Base-by-base conservation (phyloP, 768 basidiomycete species). In the Candolleomyces aberdarensis region DNA sequence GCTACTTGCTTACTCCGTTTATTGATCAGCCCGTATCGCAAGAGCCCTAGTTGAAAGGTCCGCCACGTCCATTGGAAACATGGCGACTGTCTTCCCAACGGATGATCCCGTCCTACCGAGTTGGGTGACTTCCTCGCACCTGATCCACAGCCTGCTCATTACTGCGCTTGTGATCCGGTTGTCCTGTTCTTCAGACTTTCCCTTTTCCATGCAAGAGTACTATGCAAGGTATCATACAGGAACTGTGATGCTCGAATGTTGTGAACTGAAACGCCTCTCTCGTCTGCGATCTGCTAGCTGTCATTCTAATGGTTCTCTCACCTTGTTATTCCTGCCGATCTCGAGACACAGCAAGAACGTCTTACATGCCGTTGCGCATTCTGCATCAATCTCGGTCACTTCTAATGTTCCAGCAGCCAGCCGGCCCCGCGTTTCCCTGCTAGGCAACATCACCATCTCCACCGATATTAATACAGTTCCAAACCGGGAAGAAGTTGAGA, bases 281-380 rank as follows among this genome's bases (percentile, higher is more conserved):
- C 13, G 43, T 13, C 19, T 31, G 13, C 7, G 22, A 36, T n/a
- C 62, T 52, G 41, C 19, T 64, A 83, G 82, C 66, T 84, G 82
- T 67, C 73, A 79, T 62, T 51, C 64, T 32, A 84, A 84, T 66
- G 83, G 83, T 17, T 83, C 82, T n/a, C 72, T 85, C 57, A 73
- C 80, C 3, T 71, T 85, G 19, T 68, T 85, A 40, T 78, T 84
- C 66, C 73, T 85, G 54, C 80, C 82, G 15, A 84, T 84, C 57
- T 82, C 83, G n/a, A 77, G 78, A 50, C 81, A 83, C 65, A 78
- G 77, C 65, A 75, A 76, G 67, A 84, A 85, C 67, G 76, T 85
- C 44, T 66, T 82, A 20, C 71, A 68, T 22, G 75, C 78, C 3
- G 65, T 74, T 5, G 62, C 65, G 5, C 80, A 77, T 56, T 61